Percentiles rank a stretch among this genome's conserved stretches.
Conservation (phyloP, 106 monocot species). For the Apostasia shenzhenica region DNA sequence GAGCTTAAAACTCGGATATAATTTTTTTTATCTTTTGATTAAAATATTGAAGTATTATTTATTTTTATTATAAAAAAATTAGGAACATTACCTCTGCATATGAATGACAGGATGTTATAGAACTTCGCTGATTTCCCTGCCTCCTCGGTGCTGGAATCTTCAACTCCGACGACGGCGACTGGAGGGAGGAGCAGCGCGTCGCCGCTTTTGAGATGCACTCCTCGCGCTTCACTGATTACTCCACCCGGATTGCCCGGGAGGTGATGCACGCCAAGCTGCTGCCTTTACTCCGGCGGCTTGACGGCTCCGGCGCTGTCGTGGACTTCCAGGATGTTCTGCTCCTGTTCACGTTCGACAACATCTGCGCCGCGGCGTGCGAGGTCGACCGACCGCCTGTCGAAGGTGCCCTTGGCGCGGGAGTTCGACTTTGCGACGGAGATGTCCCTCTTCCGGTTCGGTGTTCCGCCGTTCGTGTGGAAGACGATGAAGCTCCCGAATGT, state of each 20-base stretch:
- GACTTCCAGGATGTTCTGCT: constrained; percentile 80
- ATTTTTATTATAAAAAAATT: too few species aligned
- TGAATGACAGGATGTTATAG: constrained; percentile 42
- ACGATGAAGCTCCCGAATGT: constrained; percentile 35
- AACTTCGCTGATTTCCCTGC: constrained; percentile 48
- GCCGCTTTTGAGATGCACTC: constrained; percentile 85
- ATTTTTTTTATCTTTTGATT: too few species aligned
- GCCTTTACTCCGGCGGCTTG: constrained; percentile 19
- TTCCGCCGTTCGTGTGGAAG: constrained; percentile 92
- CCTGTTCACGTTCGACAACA: constrained; percentile 87
- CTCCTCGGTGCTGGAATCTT: constrained; percentile 86
- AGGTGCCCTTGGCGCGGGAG: constrained; percentile 59
- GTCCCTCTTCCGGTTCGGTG: constrained; percentile 57
- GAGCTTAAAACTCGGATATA: too few species aligned
- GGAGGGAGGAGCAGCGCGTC: constrained; percentile 72
- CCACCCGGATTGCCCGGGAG: constrained; percentile 23
- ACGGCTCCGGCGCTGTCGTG: not conserved
- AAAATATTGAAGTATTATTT: too few species aligned
- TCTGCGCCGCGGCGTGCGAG: constrained; percentile 79
- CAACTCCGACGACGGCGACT: constrained; percentile 68
- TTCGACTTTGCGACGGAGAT: constrained; percentile 81
- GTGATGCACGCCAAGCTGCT: constrained; percentile 59
- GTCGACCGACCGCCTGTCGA: constrained; percentile 50
- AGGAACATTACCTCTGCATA: constrained; percentile 35
- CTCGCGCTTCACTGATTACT: constrained; percentile 33